Conservation (phyloP, 768 basidiomycete species). For the Lentinula edodes region DNA sequence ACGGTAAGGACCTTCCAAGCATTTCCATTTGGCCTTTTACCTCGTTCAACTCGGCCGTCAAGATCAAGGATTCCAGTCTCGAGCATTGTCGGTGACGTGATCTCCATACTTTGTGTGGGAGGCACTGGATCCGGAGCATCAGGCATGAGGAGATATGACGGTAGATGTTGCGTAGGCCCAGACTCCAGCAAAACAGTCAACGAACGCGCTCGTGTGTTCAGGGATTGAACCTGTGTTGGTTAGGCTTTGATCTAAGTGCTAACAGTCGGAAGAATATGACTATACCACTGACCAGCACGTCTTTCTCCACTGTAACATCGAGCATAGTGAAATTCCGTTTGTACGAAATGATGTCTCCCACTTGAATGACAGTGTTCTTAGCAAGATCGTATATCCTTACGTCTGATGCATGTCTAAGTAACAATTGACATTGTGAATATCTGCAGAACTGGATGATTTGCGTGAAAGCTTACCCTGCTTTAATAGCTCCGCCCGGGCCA, state of each 20-base stretch:
- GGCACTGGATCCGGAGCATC: slow-evolving; percentile 21
- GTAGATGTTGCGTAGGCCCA: slow-evolving; percentile 30
- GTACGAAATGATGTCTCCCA: slow-evolving; percentile 53
- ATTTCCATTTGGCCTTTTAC: slow-evolving; percentile 40
- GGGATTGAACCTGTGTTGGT: slow-evolving; percentile 35
- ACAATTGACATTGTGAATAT: neutral
- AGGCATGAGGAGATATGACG: slow-evolving; percentile 26
- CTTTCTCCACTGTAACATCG: slow-evolving; percentile 44
- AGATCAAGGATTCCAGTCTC: slow-evolving; percentile 47
- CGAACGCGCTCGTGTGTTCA: slow-evolving; percentile 34
- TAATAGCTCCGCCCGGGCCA: slow-evolving; percentile 4
- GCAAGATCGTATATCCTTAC: slow-evolving; percentile 40
- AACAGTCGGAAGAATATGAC: neutral
- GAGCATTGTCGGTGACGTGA: slow-evolving; percentile 41
- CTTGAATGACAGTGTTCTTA: slow-evolving; percentile 36
- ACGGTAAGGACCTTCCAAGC: slow-evolving; percentile 56
- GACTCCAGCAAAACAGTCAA: slow-evolving; percentile 39
- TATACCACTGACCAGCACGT: slow-evolving; percentile 37
- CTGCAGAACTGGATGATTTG: neutral
- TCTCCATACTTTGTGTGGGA: slow-evolving; percentile 27
- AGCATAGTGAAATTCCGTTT: slow-evolving; percentile 38
- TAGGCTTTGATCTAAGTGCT: neutral
- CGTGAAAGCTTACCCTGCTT: slow-evolving; percentile 26
- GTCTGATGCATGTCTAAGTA: slow-evolving; percentile 32
- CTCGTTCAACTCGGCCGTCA: slow-evolving; percentile 41